phyloP scores from a whole-genome alignment of 345 rosid species.

The Heritiera littoralis region DNA sequence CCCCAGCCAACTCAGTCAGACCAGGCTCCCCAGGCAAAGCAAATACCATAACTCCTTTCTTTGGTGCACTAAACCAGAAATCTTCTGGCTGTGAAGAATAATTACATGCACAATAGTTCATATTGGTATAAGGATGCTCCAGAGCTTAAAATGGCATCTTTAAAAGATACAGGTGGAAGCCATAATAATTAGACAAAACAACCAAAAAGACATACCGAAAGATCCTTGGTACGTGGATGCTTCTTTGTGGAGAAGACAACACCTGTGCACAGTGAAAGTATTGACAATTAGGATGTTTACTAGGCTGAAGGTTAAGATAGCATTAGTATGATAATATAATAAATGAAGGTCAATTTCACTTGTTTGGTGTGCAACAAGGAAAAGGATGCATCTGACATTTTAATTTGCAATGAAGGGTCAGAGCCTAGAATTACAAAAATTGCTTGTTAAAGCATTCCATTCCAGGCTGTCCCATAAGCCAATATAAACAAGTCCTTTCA shows the following conservation, averaged over 20 bases:
- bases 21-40: constrained; percentile 92
- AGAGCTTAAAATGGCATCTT: constrained; percentile 12
- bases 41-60: constrained; percentile 89
- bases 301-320: neutral
- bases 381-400: neutral
- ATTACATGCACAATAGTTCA: constrained; percentile 1
- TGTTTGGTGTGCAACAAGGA: neutral
- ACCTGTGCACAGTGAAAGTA: constrained; percentile 34
- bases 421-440: constrained; percentile 8
- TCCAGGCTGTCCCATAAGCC: neutral
- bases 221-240: constrained; percentile 73
- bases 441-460: neutral
- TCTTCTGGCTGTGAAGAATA: constrained; percentile 66
- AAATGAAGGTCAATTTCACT: neutral
- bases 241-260: constrained; percentile 80
- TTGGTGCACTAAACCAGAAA: constrained; percentile 87
- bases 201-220: constrained; percentile 49
- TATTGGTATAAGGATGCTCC: neutral
- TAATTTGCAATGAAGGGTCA: neutral
- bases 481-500: neutral
- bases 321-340: neutral
- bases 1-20: constrained; percentile 72
- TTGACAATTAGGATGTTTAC: neutral
- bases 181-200: neutral
- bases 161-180: neutral